Conservation (phyloP, 148 eudicot species). For the Chenopodium suecicum region DNA sequence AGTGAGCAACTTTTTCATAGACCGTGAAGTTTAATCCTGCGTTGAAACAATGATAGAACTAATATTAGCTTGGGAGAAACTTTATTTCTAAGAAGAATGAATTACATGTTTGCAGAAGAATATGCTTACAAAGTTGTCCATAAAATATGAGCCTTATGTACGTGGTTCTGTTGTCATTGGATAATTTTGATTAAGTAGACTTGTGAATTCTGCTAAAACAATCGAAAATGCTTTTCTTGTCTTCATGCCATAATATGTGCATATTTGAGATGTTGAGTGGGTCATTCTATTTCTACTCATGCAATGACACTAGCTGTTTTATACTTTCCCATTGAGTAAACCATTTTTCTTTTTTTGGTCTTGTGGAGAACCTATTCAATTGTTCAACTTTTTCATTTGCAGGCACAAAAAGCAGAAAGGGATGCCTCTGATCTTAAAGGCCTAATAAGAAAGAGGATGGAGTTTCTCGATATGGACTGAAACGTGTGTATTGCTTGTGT, state of each 20-base stretch:
- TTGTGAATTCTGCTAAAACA: not conserved
- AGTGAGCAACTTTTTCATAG: not conserved
- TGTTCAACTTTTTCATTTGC: constrained; percentile 14
- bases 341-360: not conserved
- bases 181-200: not conserved
- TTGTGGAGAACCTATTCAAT: not conserved
- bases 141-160: not conserved
- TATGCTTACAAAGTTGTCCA: not conserved
- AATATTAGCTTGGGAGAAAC: not conserved
- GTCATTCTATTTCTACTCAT: not conserved
- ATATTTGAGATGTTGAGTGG: not conserved
- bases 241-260: not conserved
- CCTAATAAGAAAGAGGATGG: constrained; percentile 92
- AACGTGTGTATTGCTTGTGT: not conserved
- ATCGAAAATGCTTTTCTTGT: not conserved
- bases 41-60: not conserved
- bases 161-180: not conserved
- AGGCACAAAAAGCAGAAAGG: constrained; percentile 96
- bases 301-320: not conserved
- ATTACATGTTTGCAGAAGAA: not conserved
- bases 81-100: not conserved
- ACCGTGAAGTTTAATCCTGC: not conserved
- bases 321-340: not conserved
- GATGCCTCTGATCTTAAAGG: constrained; percentile 95
- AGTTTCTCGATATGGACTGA: constrained; percentile 93